phyloP scores from a whole-genome alignment of 257 asterid species.

The Oldenlandia corymbosa region DNA sequence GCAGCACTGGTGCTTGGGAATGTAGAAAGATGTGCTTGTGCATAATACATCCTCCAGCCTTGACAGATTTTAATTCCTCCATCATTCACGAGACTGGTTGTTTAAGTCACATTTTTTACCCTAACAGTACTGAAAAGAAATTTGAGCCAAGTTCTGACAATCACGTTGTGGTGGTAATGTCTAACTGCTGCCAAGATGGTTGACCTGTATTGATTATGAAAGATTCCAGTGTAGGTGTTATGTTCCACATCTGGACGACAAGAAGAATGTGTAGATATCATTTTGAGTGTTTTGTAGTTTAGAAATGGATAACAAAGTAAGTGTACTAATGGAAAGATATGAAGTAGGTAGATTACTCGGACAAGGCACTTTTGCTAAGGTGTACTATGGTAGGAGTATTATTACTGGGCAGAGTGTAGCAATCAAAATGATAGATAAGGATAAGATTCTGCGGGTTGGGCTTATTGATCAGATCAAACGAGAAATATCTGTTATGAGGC shows the following conservation, averaged over 20 bases:
- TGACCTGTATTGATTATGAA: conserved; percentile 18
- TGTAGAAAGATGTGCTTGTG: conserved; percentile 41
- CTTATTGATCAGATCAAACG: conserved; percentile 60
- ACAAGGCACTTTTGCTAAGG: conserved; percentile 83
- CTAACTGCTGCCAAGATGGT: conserved; percentile 33
- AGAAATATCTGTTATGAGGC: conserved; percentile 67
- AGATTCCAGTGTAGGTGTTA: conserved; percentile 9
- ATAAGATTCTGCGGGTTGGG: conserved; percentile 45
- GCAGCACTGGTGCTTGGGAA: conserved; percentile 27
- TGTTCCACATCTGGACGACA: conserved; percentile 3
- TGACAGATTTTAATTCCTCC: conserved; percentile 15
- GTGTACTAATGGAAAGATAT: conserved; percentile 55
- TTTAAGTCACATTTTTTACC: conserved; percentile 7
- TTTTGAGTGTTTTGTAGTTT: conserved; percentile 12
- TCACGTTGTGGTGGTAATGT: conserved; percentile 18
- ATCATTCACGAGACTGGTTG: conserved; percentile 25
- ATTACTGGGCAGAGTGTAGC: conserved; percentile 66
- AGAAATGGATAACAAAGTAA: conserved; percentile 44
- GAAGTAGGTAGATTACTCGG: conserved; percentile 79
- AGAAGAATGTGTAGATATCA: conserved; percentile 8
- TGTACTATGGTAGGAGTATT: conserved; percentile 51
- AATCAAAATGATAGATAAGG: conserved; percentile 71
- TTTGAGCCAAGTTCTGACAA: conserved; percentile 9
- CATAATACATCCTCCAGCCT: conserved; percentile 17
- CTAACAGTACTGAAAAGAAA: conserved; percentile 16